phyloP scores from a whole-genome alignment of 352 stramenopile species.

The Pythium apleroticum region DNA sequence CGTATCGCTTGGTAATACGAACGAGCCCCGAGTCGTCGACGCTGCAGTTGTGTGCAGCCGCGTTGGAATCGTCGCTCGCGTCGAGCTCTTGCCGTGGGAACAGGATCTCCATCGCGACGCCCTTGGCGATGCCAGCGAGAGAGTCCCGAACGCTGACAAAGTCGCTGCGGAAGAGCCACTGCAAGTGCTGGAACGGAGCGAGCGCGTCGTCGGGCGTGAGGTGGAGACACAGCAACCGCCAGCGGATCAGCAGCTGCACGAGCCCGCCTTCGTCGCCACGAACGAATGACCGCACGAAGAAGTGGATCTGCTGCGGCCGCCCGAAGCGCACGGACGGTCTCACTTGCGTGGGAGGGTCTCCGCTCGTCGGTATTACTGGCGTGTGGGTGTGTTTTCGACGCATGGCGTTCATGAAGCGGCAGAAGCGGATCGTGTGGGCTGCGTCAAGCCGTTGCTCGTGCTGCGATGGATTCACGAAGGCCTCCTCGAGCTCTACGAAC shows the following conservation, averaged over 20 bases:
- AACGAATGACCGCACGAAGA: conserved; percentile 42
- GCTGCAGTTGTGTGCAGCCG: not conserved
- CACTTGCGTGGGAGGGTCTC: not conserved
- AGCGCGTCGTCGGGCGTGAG: conserved; percentile 45
- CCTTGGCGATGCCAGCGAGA: conserved; percentile 28
- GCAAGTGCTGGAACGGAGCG: conserved; percentile 54
- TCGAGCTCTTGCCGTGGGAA: conserved; percentile 3
- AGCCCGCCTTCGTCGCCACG: conserved; percentile 38
- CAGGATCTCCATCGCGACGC: conserved; percentile 21
- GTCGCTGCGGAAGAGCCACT: conserved; percentile 14
- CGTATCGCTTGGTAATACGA: conserved; percentile 30
- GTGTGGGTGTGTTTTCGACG: conserved; percentile 5
- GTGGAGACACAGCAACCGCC: conserved; percentile 54
- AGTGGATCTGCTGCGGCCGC: conserved; percentile 33
- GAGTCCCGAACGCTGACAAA: conserved; percentile 16
- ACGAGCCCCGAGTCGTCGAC: not conserved
- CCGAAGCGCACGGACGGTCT: not conserved
- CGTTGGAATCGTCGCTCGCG: not conserved
- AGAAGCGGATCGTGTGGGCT: conserved; percentile 49
- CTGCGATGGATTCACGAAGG: conserved; percentile 23
- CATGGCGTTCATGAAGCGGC: conserved; percentile 42
- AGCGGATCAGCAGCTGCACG: conserved; percentile 61
- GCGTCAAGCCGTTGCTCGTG: conserved; percentile 32
- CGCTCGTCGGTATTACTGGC: not conserved
- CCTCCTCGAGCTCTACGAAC: conserved; percentile 30